Evolutionary conservation across 345 rosid genomes (phyloP), one percentile per base, ranked within the genome.

Genomic region (Conringia planisiliqua): DNA sequence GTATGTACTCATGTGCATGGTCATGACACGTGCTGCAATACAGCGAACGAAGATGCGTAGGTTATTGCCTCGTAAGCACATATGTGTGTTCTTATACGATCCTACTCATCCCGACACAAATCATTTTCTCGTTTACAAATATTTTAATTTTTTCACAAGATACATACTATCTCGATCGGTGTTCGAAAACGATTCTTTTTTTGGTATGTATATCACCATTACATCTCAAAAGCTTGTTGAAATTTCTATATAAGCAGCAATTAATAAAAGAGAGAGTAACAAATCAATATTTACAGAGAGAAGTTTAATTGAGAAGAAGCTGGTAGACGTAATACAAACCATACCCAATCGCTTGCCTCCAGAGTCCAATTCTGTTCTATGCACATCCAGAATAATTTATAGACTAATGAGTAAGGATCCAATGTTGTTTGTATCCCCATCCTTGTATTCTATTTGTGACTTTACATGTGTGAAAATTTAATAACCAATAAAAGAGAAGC

Each of bases 391-490:
- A 59, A 18, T 48, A 69, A 33, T 52, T 42, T 43, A 62, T 18
- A 39, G 29, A 33, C 20, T 51, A 50, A 35, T 1, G 38, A 35
- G 38, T 6, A 58, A 60, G 39, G 62, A 59, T 8, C 47, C 47
- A 52, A 51, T 60, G 39, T 5, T 51, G 33, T 50, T 30, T 67
- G 20, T 18, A 38, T 47, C 66, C 58, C 58, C 54, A 18, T 10
- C 54, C 61, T 38, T 60, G 40, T 61, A 33, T 52, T 76, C 74
- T 62, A 76, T 62, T 17, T 70, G 66, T 56, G 47, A 35, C 75
- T 76, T 70, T 76, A 76, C 80, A 76, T 55, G 75, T 70, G 65
- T 70, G 66, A 63, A 63, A 55, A 40, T 60, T 46, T 44, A 8
- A 35, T 44, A 54, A 60, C 24, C 50, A 16, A 12, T 30, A 38